Base-by-base conservation (phyloP, 352 stramenopile species). In the Phytophthora chlamydospora region DNA sequence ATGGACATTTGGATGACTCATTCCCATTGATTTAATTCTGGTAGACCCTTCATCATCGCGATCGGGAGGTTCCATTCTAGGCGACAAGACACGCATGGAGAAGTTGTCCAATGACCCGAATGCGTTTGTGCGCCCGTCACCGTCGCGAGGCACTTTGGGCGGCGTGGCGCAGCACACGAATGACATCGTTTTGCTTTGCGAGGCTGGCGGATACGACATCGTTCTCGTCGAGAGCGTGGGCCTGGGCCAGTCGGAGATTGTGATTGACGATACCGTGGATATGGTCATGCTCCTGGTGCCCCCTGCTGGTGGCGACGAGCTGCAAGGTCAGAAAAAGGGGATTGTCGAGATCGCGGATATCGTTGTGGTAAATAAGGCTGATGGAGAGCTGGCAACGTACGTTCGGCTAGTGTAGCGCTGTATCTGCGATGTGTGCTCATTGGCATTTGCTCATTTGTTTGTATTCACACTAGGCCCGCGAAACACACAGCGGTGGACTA, bases 301-400 rank as follows among this genome's bases (percentile, higher is more conserved):
- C 12, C 97, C 97, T 2, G 96, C 89, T n/a, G 93, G 92, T 24
- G 97, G 97, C 12, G 97, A 99, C 72, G 95, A 98, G 57, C 74
- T 99, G 27, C 97, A 99, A 73, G 97, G 94, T 13, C 91, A 91
- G n/a, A 99, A 99, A 78, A 99, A 99, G 58, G 97, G 97, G 12
- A 99, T 99, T 73, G 97, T 99, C 58, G 97, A 99, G 76, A 93
- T 98, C 39, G 96, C 96, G 7, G 96, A 99, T 66, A 83, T 99
- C 17, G 75, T 99, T 21, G 90, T 98, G 9, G 95, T 99, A 13
- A 99, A 99, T 73, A 99, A 99, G 72, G 93, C 96, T 3, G 97
- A 99, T 77, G 97, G 97, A 39, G 80, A 89, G 8, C 68, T 96
- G 29, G 75, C 76, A 56, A 78, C 38, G 77, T 89, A 40, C 34